A percentile compares a stretch with the other conserved stretches of the same genome.
These are phyloP conservation scores for Aspergillus sp. DNA, from an alignment of 2,329 filamentous ascomycete genomes.

Conservation along the genomic window DNA sequence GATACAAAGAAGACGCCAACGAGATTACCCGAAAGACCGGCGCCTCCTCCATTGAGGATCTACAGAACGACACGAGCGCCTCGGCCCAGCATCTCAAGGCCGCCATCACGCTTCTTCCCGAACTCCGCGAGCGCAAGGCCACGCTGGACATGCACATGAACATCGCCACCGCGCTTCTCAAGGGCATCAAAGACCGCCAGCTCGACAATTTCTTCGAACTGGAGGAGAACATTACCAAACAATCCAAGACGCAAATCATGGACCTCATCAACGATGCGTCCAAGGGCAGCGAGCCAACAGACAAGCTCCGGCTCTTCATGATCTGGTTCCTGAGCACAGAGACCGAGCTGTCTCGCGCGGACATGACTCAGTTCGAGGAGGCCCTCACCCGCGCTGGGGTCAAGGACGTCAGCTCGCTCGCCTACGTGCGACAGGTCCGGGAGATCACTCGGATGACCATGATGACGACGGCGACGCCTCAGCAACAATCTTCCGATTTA, in stretches of 20 bases:
- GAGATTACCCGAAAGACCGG: slow-evolving; percentile 96
- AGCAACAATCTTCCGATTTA: slow-evolving; percentile 65
- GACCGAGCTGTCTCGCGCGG: slow-evolving; percentile 75
- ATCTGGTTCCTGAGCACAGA: slow-evolving; percentile 97
- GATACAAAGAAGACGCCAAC: slow-evolving; percentile 92
- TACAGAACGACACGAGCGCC: slow-evolving; percentile 83
- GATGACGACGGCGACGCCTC: slow-evolving; percentile 75
- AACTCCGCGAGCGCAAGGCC: slow-evolving; percentile 89
- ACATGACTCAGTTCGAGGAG: slow-evolving; percentile 84
- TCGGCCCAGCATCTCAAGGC: slow-evolving; percentile 94
- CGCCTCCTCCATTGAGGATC: slow-evolving; percentile 85
- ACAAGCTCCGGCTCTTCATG: slow-evolving; percentile 91
- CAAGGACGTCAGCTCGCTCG: slow-evolving; percentile 71
- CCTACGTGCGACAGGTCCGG: slow-evolving; percentile 87
- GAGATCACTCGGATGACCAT: slow-evolving; percentile 98
- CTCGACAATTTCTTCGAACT: slow-evolving; percentile 95
- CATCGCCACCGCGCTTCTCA: slow-evolving; percentile 75
- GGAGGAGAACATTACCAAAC: slow-evolving; percentile 89
- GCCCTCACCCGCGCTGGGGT: slow-evolving; percentile 70
- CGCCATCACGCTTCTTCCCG: slow-evolving; percentile 87
- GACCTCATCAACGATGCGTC: slow-evolving; percentile 78
- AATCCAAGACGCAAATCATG: slow-evolving; percentile 83
- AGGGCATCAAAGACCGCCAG: slow-evolving; percentile 91
- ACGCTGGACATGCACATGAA: slow-evolving; percentile 99
- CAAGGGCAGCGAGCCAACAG: slow-evolving; percentile 79